These are phyloP conservation scores for Geotrichum aggregatum DNA, from an alignment of 1,139 yeast species.

Conservation along the genomic window DNA sequence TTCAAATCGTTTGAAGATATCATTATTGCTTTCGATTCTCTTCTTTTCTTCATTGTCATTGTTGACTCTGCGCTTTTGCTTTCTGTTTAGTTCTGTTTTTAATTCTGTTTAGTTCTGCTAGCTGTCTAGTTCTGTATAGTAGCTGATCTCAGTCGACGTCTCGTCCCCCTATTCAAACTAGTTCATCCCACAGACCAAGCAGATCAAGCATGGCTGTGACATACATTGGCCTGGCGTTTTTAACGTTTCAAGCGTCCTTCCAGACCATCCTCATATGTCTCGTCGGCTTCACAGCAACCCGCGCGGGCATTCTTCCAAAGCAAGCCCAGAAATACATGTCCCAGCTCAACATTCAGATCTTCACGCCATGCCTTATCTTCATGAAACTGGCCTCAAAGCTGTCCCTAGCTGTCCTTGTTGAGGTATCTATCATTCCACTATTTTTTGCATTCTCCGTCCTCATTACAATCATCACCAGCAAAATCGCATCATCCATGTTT, in stretches of 20 bases:
- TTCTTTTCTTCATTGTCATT: too few species aligned
- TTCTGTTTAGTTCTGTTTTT: too few species aligned
- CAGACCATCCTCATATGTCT: conserved; percentile 71
- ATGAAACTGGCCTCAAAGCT: conserved; percentile 73
- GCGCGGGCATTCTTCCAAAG: conserved; percentile 53
- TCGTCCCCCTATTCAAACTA: too few species aligned
- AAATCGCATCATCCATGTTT: conserved; percentile 46
- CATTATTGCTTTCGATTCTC: too few species aligned
- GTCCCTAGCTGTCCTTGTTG: conserved; percentile 60
- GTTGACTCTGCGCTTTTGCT: too few species aligned
- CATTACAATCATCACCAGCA: conserved; percentile 56
- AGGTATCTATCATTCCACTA: conserved; percentile 66
- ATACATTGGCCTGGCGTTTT: conserved; percentile 52
- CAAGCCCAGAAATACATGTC: conserved; percentile 64
- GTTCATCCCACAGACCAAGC: too few species aligned
- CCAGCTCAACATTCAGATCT: conserved; percentile 67
- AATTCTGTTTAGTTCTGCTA: too few species aligned
- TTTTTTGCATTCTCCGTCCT: conserved; percentile 62
- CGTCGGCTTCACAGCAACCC: conserved; percentile 68
- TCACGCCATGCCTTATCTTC: conserved; percentile 81
- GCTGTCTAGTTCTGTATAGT: too few species aligned
- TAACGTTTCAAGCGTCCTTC: conserved; percentile 73
- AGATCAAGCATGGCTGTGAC: conserved; percentile 38
- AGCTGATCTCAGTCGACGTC: too few species aligned
- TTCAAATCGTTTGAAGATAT: too few species aligned